These are phyloP conservation scores for Pulveroboletus sp. DNA, from an alignment of 768 basidiomycete genomes.

Conservation along the genomic window DNA sequence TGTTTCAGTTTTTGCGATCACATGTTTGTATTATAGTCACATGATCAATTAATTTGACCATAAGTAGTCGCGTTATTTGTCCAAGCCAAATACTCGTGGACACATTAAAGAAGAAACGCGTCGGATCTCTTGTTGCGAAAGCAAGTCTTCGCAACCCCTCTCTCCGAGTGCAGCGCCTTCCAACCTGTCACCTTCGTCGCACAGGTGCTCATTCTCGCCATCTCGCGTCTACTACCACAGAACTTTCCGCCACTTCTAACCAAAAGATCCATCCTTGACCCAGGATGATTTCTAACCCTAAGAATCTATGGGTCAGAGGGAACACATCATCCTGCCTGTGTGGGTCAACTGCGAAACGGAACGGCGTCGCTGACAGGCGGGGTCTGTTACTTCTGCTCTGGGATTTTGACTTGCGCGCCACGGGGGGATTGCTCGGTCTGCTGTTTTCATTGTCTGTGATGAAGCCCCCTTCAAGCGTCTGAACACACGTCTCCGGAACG, in stretches of 20 bases:
- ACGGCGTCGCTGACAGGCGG: conserved; percentile 18
- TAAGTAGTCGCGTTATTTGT: conserved; percentile 16
- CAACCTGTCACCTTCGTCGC: conserved; percentile 38
- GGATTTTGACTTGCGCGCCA: conserved; percentile 9
- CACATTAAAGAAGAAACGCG: conserved; percentile 9
- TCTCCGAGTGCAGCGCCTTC: conserved; percentile 14
- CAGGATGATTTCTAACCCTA: conserved; percentile 61
- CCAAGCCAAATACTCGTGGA: conserved; percentile 14
- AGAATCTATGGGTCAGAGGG: conserved; percentile 35
- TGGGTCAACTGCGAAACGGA: conserved; percentile 19
- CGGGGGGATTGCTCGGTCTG: conserved; percentile 16
- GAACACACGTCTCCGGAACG: conserved; percentile 55
- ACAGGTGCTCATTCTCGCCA: conserved; percentile 39
- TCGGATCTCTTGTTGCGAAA: background rate
- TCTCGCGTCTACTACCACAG: conserved; percentile 27
- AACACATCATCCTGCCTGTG: conserved; percentile 23
- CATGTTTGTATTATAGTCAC: no score
- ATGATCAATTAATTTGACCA: no score
- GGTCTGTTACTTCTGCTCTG: conserved; percentile 1
- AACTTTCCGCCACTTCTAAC: conserved; percentile 36
- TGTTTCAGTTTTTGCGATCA: background rate
- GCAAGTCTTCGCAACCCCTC: conserved; percentile 4
- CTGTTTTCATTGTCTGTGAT: conserved; percentile 30
- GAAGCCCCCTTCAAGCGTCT: conserved; percentile 34
- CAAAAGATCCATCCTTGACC: conserved; percentile 47